Percentiles rank a stretch among this genome's conserved stretches.
These are phyloP conservation scores for Colletotrichum sp. DNA, from an alignment of 2,329 filamentous ascomycete genomes.

Conservation along the genomic window DNA sequence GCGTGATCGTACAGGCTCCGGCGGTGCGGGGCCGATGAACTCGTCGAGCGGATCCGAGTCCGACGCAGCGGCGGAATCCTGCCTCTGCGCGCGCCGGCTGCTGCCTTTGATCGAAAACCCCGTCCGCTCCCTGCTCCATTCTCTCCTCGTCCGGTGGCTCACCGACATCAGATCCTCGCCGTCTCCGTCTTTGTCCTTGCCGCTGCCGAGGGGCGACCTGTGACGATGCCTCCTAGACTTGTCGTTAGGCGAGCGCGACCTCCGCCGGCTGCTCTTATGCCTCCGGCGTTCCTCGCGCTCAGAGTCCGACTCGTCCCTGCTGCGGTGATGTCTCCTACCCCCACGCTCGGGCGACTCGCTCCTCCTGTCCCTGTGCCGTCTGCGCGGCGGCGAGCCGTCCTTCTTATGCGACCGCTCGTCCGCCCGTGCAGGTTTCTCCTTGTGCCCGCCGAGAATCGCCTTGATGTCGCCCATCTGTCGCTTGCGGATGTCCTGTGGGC, in stretches of 20 bases:
- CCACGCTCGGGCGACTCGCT: slow-evolving; percentile 17
- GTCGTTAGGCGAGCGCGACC: slow-evolving; percentile 36
- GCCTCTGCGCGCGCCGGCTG: background rate
- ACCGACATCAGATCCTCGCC: background rate
- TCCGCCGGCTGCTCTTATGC: slow-evolving; percentile 20
- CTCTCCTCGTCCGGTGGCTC: background rate
- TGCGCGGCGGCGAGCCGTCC: background rate
- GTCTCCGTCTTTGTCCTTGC: slow-evolving; percentile 7
- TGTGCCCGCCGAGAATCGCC: slow-evolving; percentile 55
- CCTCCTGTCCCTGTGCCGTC: background rate
- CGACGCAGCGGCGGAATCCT: slow-evolving; percentile 31
- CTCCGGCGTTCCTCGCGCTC: slow-evolving; percentile 16
- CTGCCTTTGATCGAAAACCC: background rate
- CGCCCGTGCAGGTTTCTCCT: slow-evolving; percentile 14
- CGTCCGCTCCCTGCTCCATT: background rate
- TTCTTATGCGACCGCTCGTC: slow-evolving; percentile 2
- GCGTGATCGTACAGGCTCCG: slow-evolving; percentile 57
- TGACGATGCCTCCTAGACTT: slow-evolving; percentile 34
- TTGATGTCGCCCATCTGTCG: slow-evolving; percentile 67
- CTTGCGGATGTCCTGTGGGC: slow-evolving; percentile 55
- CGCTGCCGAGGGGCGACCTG: slow-evolving; percentile 25
- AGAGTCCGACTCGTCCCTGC: background rate
- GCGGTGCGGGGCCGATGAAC: slow-evolving; percentile 76
- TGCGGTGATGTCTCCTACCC: background rate
- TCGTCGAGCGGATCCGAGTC: slow-evolving; percentile 77